Base-by-base conservation (phyloP, 129 eudicot species). In the Flaveria brownii region DNA sequence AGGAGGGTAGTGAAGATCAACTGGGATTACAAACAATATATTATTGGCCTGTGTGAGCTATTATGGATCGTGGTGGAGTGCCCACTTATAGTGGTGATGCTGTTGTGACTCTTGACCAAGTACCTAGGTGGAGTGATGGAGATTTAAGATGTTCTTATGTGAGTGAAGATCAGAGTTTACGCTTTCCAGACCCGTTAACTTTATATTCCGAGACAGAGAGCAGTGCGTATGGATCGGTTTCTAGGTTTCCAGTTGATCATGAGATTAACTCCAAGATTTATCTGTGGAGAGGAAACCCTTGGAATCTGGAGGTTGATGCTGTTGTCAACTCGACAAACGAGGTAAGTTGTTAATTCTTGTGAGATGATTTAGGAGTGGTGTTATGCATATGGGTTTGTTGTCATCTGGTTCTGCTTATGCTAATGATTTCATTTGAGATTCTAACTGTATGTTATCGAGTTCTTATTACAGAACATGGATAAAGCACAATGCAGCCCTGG, bases 241-340 rank as follows among this genome's bases (percentile, higher is more conserved):
- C 99, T 0, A 89, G 89, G 80, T 94, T 94, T 83, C 99, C 99
- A 4, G 89, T 91, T 77, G 92, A 91, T 70, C 89, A 81, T 76
- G 96, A 91, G 28, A 85, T 94, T 42, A 94, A 91, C 86, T 91
- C 88, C 12, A 91, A 87, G 91, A 85, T 94, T 55, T 91, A 91
- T 86, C 84, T 94, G 16, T 94, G 97, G 99, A 89, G 99, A 77
- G 99, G 99, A 36, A 76, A 91, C 72, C 99, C 99, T 43, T 94
- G 99, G 96, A 91, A 87, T 78, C 96, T 94, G 80, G 97, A 94
- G 87, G 96, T 91, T 18, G 99, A 94, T 89, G 97, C 97, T 78
- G 99, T 94, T 65, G 99, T 94, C 59, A 94, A 94, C 72, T 94
- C 99, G 50, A 86, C 99, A 5, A 94, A 94, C 68, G 99, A 94